Evolutionary conservation across 805 yeast species (phyloP).

Genomic region (Sugiyamaella valdiviana): DNA sequence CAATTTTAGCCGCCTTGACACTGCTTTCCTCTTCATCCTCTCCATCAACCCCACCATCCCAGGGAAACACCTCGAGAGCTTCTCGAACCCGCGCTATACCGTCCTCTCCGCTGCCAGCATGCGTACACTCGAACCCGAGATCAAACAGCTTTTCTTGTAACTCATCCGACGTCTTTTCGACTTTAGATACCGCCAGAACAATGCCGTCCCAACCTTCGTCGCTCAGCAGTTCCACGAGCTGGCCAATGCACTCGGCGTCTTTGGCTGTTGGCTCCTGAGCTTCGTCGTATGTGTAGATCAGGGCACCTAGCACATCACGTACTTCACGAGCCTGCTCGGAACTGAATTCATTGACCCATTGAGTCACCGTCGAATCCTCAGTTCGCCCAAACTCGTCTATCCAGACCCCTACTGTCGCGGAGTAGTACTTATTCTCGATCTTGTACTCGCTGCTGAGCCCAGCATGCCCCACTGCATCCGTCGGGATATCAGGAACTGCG

Average conservation of each 20-base stretch:
- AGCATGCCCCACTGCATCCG: constrained; percentile 21
- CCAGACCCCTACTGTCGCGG: constrained; percentile 31
- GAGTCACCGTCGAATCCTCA: constrained; percentile 9
- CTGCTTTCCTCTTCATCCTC: background rate
- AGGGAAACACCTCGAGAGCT: constrained; percentile 22
- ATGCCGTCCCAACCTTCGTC: constrained; percentile 26
- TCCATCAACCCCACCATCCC: no score
- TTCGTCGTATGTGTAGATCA: constrained; percentile 29
- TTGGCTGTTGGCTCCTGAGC: constrained; percentile 6
- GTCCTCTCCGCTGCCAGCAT: constrained; percentile 15
- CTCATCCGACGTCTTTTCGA: constrained; percentile 11
- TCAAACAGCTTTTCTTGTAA: constrained; percentile 20
- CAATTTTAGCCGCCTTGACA: background rate
- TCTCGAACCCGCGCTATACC: constrained; percentile 28
- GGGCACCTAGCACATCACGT: constrained; percentile 32
- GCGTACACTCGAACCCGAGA: constrained; percentile 26
- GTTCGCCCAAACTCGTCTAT: constrained; percentile 34
- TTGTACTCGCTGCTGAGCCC: constrained; percentile 26
- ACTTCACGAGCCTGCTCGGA: constrained; percentile 34
- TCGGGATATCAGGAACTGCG: constrained; percentile 16
- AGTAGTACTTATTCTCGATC: constrained; percentile 31
- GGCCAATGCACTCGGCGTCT: constrained; percentile 15
- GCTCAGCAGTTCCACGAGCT: constrained; percentile 19
- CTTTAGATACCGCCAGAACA: constrained; percentile 21
- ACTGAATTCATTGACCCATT: constrained; percentile 31